These are phyloP conservation scores for Rhododendron vialii DNA, from an alignment of 148 eudicot species.

Conservation along the genomic window DNA sequence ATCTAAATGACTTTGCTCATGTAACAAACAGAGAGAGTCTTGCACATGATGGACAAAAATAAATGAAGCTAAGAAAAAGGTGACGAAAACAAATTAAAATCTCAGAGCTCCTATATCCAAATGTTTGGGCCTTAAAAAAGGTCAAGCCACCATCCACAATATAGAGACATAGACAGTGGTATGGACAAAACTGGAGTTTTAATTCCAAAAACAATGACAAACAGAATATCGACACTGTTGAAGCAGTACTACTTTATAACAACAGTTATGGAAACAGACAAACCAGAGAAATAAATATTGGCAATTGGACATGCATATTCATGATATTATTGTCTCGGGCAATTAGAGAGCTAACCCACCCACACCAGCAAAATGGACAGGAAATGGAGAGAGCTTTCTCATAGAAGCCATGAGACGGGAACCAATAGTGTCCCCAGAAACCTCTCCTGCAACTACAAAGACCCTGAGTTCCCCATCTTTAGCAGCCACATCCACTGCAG, in stretches of 20 bases:
- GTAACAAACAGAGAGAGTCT: not conserved
- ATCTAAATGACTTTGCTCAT: not conserved
- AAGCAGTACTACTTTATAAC: not conserved
- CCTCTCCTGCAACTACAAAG: conserved; percentile 90
- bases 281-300: not conserved
- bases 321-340: not conserved
- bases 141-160: not conserved
- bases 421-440: conserved; percentile 85
- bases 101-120: not conserved
- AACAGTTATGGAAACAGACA: not conserved
- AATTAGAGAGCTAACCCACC: conserved; percentile 60
- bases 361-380: conserved; percentile 76
- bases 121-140: not conserved
- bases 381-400: conserved; percentile 64
- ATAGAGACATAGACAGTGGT: not conserved
- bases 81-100: not conserved
- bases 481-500: conserved; percentile 60
- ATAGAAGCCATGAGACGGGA: conserved; percentile 80
- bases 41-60: not conserved
- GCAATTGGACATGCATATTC: not conserved
- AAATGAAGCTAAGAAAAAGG: not conserved
- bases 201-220: not conserved
- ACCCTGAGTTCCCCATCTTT: conserved; percentile 90
- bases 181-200: not conserved
- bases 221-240: not conserved